Percentiles rank a stretch among this genome's conserved stretches.
Conservation (phyloP, 768 basidiomycete species). For the Leccinellum luteum region DNA sequence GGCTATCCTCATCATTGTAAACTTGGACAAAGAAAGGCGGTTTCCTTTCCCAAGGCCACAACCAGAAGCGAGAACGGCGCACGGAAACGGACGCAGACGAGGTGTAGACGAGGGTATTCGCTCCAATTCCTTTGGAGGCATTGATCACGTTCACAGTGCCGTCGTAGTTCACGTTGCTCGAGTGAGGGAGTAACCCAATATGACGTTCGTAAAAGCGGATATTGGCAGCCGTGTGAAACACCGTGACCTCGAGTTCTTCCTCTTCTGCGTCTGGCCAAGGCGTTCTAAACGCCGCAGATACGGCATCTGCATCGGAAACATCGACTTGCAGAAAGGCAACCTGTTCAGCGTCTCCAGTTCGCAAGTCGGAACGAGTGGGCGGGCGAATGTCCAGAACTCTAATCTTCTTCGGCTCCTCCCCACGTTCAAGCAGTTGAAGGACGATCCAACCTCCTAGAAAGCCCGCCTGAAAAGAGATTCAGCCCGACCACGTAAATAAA, state of each 20-base stretch:
- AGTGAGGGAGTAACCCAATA: constrained; percentile 46
- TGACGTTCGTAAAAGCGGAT: constrained; percentile 77
- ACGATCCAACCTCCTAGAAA: constrained; percentile 81
- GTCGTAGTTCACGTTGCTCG: constrained; percentile 59
- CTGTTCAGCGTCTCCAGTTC: constrained; percentile 46
- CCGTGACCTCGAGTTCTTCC: constrained; percentile 43
- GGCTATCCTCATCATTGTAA: constrained; percentile 57
- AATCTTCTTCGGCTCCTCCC: constrained; percentile 64
- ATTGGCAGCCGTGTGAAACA: constrained; percentile 76
- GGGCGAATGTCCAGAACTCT: constrained; percentile 65
- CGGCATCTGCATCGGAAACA: constrained; percentile 49
- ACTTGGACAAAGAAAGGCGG: constrained; percentile 60
- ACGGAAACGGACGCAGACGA: constrained; percentile 69
- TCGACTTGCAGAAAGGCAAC: constrained; percentile 61
- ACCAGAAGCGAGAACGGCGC: constrained; percentile 55
- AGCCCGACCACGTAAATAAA: not conserved
- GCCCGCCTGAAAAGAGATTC: constrained; percentile 47
- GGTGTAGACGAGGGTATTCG: constrained; percentile 61
- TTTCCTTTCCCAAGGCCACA: constrained; percentile 73
- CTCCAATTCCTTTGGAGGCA: constrained; percentile 55
- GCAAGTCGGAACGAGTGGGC: constrained; percentile 57
- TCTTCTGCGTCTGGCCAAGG: constrained; percentile 50
- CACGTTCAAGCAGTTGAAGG: constrained; percentile 61
- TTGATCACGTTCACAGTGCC: constrained; percentile 69
- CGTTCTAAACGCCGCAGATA: constrained; percentile 59